Base-by-base conservation (phyloP, 306 rosid species). In the Chamaecrista fasciculata region DNA sequence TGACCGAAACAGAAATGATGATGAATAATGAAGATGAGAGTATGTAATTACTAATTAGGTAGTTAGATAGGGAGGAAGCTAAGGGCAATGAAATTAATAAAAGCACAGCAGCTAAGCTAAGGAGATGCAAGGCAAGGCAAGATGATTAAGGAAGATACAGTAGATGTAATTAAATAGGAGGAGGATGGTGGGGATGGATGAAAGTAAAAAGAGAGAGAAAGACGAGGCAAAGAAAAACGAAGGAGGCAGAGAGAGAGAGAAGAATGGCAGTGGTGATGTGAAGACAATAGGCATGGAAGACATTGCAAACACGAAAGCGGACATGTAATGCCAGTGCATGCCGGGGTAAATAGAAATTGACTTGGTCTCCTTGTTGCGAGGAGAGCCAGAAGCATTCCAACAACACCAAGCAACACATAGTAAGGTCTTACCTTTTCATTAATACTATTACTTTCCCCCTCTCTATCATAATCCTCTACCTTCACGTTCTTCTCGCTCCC, bases 291-390 rank as follows among this genome's bases (percentile, higher is more conserved):
- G 68, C 82, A 19, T 67, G 80, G 49, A 87, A 84, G 28, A 77
- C 74, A 55, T 83, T 66, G 70, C 92, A 87, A 2, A 87, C 84
- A 82, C 86, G 37, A 76, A 75, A 66, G 92, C 85, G 70, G 92
- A 84, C 81, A 87, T 72, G 69, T 87, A 87, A 34, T 84, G 71
- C 92, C 92, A 87, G 76, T 82, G 70, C 56, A 87, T 16, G 10
- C 72, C 77, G n/a, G 84, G 86, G n/a, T 60, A 75, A 18, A 58
- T 8, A 61, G 87, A 28, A 20, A 87, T 60, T 33, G 48, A 29
- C 64, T 82, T 80, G 1, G 86, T 79, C 25, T 87, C 74, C 34
- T 84, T 80, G 34, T 70, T 77, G 47, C 82, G 2, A 74, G 74
- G 0, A 84, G 79, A 62, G 92, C 80, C 34, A 84, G 82, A 4